A percentile compares a stretch with the other conserved stretches of the same genome.
Conservation (phyloP, 805 yeast species). For the Grigorovia jiainica region DNA sequence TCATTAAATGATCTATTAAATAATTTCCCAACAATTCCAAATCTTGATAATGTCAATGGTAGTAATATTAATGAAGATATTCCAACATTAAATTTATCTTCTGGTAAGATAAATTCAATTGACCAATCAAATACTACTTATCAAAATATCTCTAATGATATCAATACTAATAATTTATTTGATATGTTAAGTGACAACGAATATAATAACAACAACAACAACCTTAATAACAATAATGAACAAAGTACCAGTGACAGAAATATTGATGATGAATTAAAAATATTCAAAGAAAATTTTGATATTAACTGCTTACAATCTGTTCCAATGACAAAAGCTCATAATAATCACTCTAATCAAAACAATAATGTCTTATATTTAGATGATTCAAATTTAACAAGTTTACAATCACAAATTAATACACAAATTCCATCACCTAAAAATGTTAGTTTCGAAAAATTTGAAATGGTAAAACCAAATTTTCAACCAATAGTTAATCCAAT, state of each 20-base stretch:
- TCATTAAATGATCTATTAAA: neutral
- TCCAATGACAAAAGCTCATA: no score
- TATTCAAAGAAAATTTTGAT: neutral
- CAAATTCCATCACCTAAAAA: neutral
- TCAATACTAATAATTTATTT: neutral
- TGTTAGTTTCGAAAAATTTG: no score
- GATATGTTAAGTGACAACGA: neutral
- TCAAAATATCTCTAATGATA: no score
- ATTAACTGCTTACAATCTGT: neutral
- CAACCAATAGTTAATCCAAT: no score
- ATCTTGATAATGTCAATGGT: neutral
- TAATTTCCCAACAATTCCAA: neutral
- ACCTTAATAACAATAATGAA: neutral
- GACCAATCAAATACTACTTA: neutral
- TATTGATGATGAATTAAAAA: neutral
- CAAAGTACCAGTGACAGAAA: neutral
- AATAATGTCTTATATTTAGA: neutral
- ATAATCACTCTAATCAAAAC: neutral
- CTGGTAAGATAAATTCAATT: neutral
- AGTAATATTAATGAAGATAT: neutral
- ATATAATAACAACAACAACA: neutral
- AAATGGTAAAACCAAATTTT: no score
- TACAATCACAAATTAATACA: neutral
- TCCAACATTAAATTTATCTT: neutral
- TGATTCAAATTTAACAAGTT: neutral